A percentile compares a stretch with the other conserved stretches of the same genome.
Evolutionary conservation across 225 moss, liverwort and hornwort species (phyloP).

Genomic region (Neckera pumila): DNA sequence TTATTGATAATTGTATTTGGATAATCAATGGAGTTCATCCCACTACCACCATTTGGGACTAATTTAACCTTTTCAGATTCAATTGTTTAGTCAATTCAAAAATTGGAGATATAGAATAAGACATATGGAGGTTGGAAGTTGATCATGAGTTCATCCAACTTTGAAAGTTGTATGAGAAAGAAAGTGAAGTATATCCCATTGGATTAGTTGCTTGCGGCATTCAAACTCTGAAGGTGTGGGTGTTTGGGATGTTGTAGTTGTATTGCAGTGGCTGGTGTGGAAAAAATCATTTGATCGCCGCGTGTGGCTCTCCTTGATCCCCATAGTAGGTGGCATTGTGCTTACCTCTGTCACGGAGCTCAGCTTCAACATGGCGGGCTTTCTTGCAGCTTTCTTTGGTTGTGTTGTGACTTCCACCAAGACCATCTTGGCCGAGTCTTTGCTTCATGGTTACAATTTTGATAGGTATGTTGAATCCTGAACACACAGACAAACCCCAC

Average conservation of each 20-base stretch:
- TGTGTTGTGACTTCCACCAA: constrained; percentile 77
- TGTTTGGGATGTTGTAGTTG: constrained; percentile 25
- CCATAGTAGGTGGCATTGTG: constrained; percentile 79
- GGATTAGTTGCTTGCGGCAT: background rate
- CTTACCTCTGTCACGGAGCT: constrained; percentile 70
- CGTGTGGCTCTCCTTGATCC: constrained; percentile 64
- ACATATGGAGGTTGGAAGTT: background rate
- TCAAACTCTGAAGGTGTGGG: background rate
- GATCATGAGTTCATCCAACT: background rate
- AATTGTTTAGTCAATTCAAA: background rate
- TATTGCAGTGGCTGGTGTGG: constrained; percentile 67
- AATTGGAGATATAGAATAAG: background rate
- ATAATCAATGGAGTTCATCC: background rate
- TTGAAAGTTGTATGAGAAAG: background rate
- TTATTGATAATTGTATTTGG: background rate
- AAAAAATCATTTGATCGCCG: constrained; percentile 62
- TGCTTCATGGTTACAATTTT: constrained; percentile 77
- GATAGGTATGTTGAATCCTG: constrained; percentile 37
- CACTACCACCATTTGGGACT: background rate
- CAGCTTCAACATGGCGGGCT: constrained; percentile 66
- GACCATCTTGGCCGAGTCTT: constrained; percentile 67
- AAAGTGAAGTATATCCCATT: background rate
- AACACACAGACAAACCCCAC: background rate
- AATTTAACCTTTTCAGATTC: too few relatives aligned
- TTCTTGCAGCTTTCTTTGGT: constrained; percentile 72